phyloP scores from a whole-genome alignment of 495 filamentous ascomycete species.

The Penicillium nucicola region DNA sequence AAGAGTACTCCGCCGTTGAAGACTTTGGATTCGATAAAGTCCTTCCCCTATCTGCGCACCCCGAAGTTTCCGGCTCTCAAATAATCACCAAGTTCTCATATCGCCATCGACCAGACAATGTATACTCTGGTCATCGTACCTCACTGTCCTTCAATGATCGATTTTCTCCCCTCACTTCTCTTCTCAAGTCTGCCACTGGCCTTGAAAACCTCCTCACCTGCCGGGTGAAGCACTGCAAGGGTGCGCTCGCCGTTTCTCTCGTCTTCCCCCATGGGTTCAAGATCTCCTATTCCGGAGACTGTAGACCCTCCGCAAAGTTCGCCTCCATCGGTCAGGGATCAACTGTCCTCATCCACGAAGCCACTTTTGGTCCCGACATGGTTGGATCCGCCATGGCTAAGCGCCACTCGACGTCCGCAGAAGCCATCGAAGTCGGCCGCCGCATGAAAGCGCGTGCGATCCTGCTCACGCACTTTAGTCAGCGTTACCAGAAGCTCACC shows the following conservation, averaged over 20 bases:
- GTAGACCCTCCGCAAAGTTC: conserved; percentile 71
- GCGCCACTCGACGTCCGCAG: conserved; percentile 81
- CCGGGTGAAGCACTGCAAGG: conserved; percentile 71
- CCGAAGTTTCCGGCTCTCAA: conserved; percentile 6
- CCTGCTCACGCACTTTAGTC: conserved; percentile 89
- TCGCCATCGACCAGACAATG: conserved; percentile 28
- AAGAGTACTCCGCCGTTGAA: conserved; percentile 76
- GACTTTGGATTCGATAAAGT: conserved; percentile 66
- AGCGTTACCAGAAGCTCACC: conserved; percentile 84
- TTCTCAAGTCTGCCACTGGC: conserved; percentile 40
- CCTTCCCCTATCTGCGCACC: conserved; percentile 41
- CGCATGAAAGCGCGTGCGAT: conserved; percentile 74
- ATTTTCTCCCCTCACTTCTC: conserved; percentile 23
- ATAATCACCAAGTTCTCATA: conserved; percentile 28
- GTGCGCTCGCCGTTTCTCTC: conserved; percentile 71
- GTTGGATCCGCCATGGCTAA: conserved; percentile 75
- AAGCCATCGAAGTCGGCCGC: conserved; percentile 75
- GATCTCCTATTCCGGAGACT: conserved; percentile 90
- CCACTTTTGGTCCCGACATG: conserved; percentile 89
- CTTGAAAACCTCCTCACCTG: conserved; percentile 49
- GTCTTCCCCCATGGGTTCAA: conserved; percentile 80
- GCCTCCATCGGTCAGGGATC: conserved; percentile 66
- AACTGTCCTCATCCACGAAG: conserved; percentile 89
- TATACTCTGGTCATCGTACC: conserved; percentile 21
- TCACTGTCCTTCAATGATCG: conserved; percentile 25